phyloP scores from a whole-genome alignment of 2,329 filamentous ascomycete species.

The Paracorniculantispora psalliotae region DNA sequence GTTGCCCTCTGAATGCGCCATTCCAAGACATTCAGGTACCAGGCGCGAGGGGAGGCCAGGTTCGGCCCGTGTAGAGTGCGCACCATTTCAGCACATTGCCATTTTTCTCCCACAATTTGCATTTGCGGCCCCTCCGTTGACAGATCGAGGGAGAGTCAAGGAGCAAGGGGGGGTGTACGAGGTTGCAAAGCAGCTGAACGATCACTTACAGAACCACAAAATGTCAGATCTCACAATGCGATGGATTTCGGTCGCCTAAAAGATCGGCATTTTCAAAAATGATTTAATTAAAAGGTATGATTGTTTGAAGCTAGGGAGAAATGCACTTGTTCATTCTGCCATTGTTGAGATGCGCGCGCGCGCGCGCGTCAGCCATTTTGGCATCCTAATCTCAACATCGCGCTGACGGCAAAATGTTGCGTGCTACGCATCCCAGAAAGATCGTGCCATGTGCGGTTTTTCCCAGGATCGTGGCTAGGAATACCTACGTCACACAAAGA shows the following conservation, averaged over 20 bases:
- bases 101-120: background rate
- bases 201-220: no score
- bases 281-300: background rate
- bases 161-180: background rate
- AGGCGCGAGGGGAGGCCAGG: background rate
- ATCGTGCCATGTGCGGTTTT: no score
- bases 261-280: background rate
- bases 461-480: no score
- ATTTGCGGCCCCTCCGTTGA: background rate
- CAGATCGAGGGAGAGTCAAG: background rate
- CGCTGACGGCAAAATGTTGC: no score
- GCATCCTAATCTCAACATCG: no score
- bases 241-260: background rate
- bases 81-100: background rate
- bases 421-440: no score
- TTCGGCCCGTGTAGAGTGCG: background rate
- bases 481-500: background rate
- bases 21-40: conserved; percentile 1
- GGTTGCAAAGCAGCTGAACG: background rate
- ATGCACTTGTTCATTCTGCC: no score
- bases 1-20: background rate
- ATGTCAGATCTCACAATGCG: conserved; percentile 1
- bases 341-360: no score
- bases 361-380: no score
- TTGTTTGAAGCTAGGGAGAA: no score